Conservation (phyloP, 2,329 filamentous ascomycete species). For the Mycosphaerella sp. region DNA sequence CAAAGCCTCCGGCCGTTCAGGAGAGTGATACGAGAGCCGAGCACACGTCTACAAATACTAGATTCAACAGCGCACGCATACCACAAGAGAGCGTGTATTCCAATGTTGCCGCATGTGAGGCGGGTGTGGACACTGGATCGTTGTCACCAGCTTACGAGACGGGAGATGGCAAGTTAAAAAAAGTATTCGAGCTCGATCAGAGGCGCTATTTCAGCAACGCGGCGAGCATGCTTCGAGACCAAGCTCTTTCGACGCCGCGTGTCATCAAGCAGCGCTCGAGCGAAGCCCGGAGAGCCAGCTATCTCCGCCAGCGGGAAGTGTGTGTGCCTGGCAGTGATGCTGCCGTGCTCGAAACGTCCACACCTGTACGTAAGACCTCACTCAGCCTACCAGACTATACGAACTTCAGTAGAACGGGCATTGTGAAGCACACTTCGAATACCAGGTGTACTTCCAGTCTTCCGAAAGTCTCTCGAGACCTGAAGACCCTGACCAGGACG, state of each 20-base stretch:
- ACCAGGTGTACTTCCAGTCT: constrained; percentile 17
- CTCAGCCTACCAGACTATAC: constrained; percentile 14
- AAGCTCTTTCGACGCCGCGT: constrained; percentile 1
- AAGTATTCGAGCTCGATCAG: constrained; percentile 17
- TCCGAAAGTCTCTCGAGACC: constrained; percentile 16
- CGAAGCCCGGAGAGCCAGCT: constrained; percentile 13
- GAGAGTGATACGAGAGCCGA: constrained; percentile 13
- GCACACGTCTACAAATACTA: constrained; percentile 26
- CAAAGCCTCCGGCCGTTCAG: constrained; percentile 11
- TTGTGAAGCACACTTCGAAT: constrained; percentile 14
- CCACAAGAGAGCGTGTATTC: constrained; percentile 3
- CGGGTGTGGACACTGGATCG: neutral
- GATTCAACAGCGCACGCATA: constrained; percentile 25
- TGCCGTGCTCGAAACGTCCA: constrained; percentile 24
- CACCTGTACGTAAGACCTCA: constrained; percentile 8
- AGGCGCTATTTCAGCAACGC: constrained; percentile 26
- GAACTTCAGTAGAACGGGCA: constrained; percentile 13
- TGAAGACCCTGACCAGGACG: constrained; percentile 24
- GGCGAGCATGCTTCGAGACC: constrained; percentile 11
- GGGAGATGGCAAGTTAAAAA: constrained; percentile 20
- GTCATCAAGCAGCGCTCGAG: constrained; percentile 18
- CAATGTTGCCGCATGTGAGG: neutral
- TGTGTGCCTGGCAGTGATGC: constrained; percentile 23
- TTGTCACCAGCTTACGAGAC: neutral
- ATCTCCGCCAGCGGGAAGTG: constrained; percentile 14